Evolutionary conservation across 805 yeast species (phyloP), one percentile per base, ranked within the genome.

Genomic region (Candida multigemmis): DNA sequence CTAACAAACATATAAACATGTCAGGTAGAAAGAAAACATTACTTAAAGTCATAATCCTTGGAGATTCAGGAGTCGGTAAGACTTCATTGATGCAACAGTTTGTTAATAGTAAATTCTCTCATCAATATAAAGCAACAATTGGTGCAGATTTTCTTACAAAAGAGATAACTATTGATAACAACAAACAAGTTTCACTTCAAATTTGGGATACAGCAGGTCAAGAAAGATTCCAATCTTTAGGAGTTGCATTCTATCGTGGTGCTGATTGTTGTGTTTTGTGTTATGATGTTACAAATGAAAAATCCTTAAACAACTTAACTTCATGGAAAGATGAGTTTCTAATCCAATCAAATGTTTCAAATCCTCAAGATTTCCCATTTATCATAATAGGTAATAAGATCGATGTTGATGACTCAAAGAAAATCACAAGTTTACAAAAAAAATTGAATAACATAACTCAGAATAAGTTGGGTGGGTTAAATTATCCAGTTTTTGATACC

Each of bases 201-300:
- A 80, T 91, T 30, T 89, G 98, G 98, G 98, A 89, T 50, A 89
- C 98, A 22, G 97, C 97, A 6, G 98, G 98, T 19, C 98, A 89
- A 62, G 98, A 89, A 56, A 71, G 98, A 45, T 89, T 89, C 68
- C 97, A 91, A 58, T 79, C 93, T 32, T 65, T 89, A 35, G 97
- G 97, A 10, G 96, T 89, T 23, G 97, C 97, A 0, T 89, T 89
- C 53, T 89, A 91, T 55, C 68, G 98, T 44, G 97, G 97, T 19
- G 96, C 97, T 1, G 97, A 91, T 55, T 91, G 97, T 57, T 91
- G 97, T 59, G 96, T 89, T 7, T 67, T 89, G 34, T 94, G 91
- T 40, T 89, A 82, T 51, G 98, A 89, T 50, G 97, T 91, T 26
- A 89, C 95, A 36, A 91, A 91, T 57, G 79, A 83, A 35, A 87